Conservation (phyloP, 495 filamentous ascomycete genomes). For the Baudoinia panamericana region DNA sequence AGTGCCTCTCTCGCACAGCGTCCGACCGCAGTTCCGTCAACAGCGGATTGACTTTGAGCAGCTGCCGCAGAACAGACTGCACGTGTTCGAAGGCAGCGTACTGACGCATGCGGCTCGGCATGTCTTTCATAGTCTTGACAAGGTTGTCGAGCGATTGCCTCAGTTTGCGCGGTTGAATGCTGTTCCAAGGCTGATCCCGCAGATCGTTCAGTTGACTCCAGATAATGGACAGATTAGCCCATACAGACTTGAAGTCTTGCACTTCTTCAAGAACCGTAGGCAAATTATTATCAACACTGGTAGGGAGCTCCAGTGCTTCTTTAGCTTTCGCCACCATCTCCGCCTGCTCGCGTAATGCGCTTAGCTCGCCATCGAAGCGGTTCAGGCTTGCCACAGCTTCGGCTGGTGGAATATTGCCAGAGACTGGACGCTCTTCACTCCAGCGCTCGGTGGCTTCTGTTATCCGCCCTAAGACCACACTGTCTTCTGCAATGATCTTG, state of each 20-base stretch:
- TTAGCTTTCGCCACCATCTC: slow-evolving; percentile 94
- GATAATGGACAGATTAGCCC: slow-evolving; percentile 84
- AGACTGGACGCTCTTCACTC: slow-evolving; percentile 94
- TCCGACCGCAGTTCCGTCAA: slow-evolving; percentile 91
- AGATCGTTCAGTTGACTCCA: slow-evolving; percentile 96
- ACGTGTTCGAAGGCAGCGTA: slow-evolving; percentile 98
- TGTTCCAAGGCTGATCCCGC: slow-evolving; percentile 80
- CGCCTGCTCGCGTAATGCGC: slow-evolving; percentile 66
- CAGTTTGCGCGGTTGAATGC: slow-evolving; percentile 82
- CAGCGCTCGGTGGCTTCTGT: slow-evolving; percentile 67
- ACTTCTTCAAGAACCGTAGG: slow-evolving; percentile 82
- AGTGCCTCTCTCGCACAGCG: slow-evolving; percentile 88
- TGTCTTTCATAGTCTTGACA: slow-evolving; percentile 97
- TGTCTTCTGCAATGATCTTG: slow-evolving; percentile 93
- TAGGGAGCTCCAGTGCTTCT: slow-evolving; percentile 83
- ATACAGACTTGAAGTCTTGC: slow-evolving; percentile 96
- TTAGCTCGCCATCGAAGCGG: slow-evolving; percentile 70
- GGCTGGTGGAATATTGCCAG: slow-evolving; percentile 78
- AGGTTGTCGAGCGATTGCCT: slow-evolving; percentile 75
- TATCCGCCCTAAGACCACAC: slow-evolving; percentile 76
- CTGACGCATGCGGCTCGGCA: slow-evolving; percentile 97
- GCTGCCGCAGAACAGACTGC: slow-evolving; percentile 73
- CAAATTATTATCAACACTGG: slow-evolving; percentile 61
- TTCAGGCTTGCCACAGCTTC: slow-evolving; percentile 67
- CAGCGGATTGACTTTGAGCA: slow-evolving; percentile 79